phyloP scores from a whole-genome alignment of 371 early-diverging fungal genomes.

The Syncephalastrum monosporum region DNA sequence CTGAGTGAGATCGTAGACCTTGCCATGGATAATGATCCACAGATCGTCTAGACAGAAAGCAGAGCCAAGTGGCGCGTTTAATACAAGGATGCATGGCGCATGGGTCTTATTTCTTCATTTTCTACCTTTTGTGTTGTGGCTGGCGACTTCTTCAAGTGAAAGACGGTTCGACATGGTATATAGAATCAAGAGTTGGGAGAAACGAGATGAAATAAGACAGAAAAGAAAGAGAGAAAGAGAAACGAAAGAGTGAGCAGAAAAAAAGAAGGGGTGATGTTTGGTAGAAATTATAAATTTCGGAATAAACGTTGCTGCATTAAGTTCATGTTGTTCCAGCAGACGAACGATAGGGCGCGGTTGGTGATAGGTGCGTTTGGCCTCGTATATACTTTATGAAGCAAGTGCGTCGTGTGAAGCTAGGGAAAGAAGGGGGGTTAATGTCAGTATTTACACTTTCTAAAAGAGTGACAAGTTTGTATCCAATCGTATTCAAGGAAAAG shows the following conservation, averaged over 20 bases:
- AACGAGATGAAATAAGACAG: neutral
- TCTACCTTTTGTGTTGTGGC: slow-evolving; percentile 58
- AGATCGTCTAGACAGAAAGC: slow-evolving; percentile 50
- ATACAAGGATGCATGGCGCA: too few species aligned
- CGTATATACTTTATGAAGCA: too few species aligned
- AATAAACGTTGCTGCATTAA: too few species aligned
- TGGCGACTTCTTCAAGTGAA: slow-evolving; percentile 57
- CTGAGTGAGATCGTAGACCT: slow-evolving; percentile 81
- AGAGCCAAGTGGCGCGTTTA: neutral
- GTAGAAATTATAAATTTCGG: too few species aligned
- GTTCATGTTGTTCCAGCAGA: too few species aligned
- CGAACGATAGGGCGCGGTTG: too few species aligned
- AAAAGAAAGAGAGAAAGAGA: slow-evolving; percentile 8
- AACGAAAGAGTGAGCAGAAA: slow-evolving; percentile 6
- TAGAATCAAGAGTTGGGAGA: neutral
- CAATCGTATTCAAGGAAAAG: too few species aligned
- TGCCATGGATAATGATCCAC: slow-evolving; percentile 81
- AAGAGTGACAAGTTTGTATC: too few species aligned
- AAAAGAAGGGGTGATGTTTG: neutral
- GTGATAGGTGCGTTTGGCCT: too few species aligned
- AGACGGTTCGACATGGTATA: slow-evolving; percentile 17
- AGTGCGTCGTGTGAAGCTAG: too few species aligned
- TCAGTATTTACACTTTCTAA: too few species aligned
- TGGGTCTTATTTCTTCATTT: neutral
- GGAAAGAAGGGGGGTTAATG: too few species aligned